Evolutionary conservation across 192 early-diverging fungal genomes (phyloP).

Genomic region (Gonapodya prolifera): DNA sequence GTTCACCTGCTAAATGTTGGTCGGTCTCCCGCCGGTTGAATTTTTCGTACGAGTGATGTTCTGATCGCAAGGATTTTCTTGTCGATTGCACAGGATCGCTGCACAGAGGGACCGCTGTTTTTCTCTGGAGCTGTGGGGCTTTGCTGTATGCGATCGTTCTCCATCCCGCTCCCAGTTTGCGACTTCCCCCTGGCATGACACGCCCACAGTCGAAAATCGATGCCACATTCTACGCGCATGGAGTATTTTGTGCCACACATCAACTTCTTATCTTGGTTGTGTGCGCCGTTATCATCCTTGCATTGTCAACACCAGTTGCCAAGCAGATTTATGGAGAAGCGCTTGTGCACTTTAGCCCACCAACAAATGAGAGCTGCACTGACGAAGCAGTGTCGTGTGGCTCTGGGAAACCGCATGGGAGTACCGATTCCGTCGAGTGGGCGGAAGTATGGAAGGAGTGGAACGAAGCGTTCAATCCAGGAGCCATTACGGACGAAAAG

Average conservation of each 20-base stretch:
- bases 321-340: conserved; percentile 16
- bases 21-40: no score
- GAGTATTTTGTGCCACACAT: conserved; percentile 48
- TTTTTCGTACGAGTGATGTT: no score
- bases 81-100: no score
- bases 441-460: neutral
- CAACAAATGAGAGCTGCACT: conserved; percentile 25
- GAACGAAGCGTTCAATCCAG: conserved; percentile 3
- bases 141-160: no score
- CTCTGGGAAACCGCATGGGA: conserved; percentile 17
- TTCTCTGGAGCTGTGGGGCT: no score
- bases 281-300: conserved; percentile 36
- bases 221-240: conserved; percentile 40
- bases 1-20: neutral
- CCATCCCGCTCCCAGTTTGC: no score
- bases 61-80: no score
- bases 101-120: no score
- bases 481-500: neutral
- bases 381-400: conserved; percentile 14
- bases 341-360: conserved; percentile 12
- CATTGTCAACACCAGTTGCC: conserved; percentile 38
- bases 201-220: neutral
- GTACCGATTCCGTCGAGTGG: neutral
- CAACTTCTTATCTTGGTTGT: conserved; percentile 37
- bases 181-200: neutral